These are phyloP conservation scores for Chrysanthemum makinoi DNA, from an alignment of 129 eudicot genomes.

Conservation along the genomic window DNA sequence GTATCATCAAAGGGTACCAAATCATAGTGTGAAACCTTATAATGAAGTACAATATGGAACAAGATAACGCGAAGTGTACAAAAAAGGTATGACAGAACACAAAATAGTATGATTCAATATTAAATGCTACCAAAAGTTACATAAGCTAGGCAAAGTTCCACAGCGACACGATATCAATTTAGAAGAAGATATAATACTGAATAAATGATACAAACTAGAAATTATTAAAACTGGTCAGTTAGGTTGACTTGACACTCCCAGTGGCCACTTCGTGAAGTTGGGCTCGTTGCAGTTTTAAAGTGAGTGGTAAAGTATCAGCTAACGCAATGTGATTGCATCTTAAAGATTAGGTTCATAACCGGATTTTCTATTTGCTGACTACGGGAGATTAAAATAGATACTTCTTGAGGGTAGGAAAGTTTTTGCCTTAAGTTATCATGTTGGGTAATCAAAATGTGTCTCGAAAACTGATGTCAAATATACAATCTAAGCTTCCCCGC, in stretches of 20 bases:
- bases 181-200: neutral
- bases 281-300: neutral
- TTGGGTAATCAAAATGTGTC: neutral
- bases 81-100: conserved; percentile 8
- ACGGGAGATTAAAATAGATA: neutral
- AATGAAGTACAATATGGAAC: neutral
- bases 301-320: too few relatives aligned
- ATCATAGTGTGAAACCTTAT: neutral
- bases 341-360: too few relatives aligned
- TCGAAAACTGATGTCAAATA: neutral
- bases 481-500: neutral
- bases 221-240: neutral
- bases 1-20: neutral
- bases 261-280: neutral
- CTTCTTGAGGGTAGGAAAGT: neutral
- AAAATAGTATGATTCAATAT: neutral
- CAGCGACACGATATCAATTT: neutral
- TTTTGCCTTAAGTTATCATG: neutral
- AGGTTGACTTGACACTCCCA: neutral
- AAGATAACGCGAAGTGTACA: neutral
- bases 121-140: conserved; percentile 3
- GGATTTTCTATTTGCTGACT: too few relatives aligned
- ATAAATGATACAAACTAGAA: neutral
- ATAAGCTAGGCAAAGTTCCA: neutral
- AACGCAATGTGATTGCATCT: too few relatives aligned